phyloP scores from a whole-genome alignment of 2,329 filamentous ascomycete genomes.

The Fusarium sp. region DNA sequence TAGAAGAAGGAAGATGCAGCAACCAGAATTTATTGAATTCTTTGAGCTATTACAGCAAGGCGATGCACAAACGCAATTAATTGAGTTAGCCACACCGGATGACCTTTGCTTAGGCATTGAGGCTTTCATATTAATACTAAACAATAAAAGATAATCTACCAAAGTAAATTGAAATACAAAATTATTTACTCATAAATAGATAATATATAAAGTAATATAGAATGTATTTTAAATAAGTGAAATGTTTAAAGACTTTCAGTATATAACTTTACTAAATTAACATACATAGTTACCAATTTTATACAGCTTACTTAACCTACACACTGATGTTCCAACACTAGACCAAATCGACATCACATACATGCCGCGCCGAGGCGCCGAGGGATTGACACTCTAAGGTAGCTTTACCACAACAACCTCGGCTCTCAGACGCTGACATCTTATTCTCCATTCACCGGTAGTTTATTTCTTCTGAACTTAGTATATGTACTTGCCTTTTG shows the following conservation, averaged over 20 bases:
- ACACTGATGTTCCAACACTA: neutral
- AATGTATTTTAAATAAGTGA: too few species aligned
- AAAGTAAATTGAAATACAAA: too few species aligned
- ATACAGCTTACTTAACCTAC: neutral
- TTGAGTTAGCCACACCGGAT: fast-evolving
- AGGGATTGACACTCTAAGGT: neutral
- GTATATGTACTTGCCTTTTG: fast-evolving
- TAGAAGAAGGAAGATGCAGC: neutral
- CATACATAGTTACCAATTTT: too few species aligned
- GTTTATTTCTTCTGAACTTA: neutral
- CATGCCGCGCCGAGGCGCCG: neutral
- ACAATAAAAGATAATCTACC: too few species aligned
- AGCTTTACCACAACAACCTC: neutral
- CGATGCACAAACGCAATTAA: fast-evolving
- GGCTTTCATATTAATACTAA: too few species aligned
- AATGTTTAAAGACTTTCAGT: too few species aligned
- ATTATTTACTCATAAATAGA: too few species aligned
- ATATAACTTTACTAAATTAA: too few species aligned
- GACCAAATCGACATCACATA: neutral
- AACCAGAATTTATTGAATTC: too few species aligned
- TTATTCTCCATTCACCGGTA: neutral
- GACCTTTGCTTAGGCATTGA: neutral
- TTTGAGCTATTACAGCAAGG: fast-evolving
- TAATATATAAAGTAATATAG: too few species aligned
- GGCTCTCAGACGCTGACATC: neutral